phyloP scores from a whole-genome alignment of 148 eudicot species.

The Drosera capensis region DNA sequence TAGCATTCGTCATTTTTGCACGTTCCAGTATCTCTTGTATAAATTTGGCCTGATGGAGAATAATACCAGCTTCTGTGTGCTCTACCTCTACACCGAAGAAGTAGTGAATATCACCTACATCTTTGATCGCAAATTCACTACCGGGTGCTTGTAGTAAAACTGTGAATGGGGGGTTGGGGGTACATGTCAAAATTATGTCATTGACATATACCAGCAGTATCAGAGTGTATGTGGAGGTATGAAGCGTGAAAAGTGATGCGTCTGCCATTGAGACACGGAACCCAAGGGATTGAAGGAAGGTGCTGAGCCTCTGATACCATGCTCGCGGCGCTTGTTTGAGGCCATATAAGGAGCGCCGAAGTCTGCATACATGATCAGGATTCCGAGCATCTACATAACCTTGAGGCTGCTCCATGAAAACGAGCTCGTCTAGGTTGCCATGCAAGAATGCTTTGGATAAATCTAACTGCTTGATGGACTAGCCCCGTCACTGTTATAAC shows the following conservation, averaged over 20 bases:
- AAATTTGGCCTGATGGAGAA: background rate
- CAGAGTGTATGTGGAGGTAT: background rate
- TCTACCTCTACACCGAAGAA: background rate
- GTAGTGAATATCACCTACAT: background rate
- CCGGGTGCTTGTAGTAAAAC: background rate
- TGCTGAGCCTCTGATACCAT: background rate
- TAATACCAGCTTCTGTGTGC: background rate
- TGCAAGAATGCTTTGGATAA: background rate
- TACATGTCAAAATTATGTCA: background rate
- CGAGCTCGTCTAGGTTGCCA: background rate
- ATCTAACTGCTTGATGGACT: background rate
- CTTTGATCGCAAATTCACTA: background rate
- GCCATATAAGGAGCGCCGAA: background rate
- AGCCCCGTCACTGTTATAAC: background rate
- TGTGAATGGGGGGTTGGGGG: background rate
- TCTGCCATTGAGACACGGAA: background rate
- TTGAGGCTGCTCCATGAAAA: background rate
- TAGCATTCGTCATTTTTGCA: background rate
- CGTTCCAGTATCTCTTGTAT: background rate
- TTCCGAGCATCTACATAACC: background rate
- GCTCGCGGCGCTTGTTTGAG: background rate
- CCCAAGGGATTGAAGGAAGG: background rate
- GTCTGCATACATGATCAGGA: background rate
- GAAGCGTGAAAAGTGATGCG: background rate
- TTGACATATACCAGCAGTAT: background rate